Base-by-base conservation (phyloP, 2,329 filamentous ascomycete species). In the Fusarium paranaense region DNA sequence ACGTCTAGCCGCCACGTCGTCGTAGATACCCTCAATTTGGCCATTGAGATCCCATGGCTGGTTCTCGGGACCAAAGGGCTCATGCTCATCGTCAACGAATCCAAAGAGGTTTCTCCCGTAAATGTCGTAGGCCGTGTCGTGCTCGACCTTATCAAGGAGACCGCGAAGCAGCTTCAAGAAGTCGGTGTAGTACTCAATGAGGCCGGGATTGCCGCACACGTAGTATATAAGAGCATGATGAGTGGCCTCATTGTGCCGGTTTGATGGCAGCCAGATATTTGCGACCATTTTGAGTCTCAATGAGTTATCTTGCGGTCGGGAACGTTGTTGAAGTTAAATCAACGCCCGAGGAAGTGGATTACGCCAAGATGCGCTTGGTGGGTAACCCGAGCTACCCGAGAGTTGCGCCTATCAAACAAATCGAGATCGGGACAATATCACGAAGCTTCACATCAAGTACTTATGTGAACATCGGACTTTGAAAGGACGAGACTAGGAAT, bases 191-290 rank as follows among this genome's bases (percentile, higher is more conserved):
- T 94, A 96, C 65, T 88, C 89, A 60, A 95, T 88, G 20, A 95
- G 85, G 6, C 94, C 94, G 6, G 94, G 94, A 74, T 96, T 96
- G 22, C 94, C 94, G 32, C 92, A 90, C 45, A 96, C 87, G 81
- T 94, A 92, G 84, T 91, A 95, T 74, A 95, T 84, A 59, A 95
- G 87, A 69, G 82, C 83, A 69, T 78, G 83, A 16, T 71, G 70
- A 20, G 69, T 65, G 56, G 74, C 65, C 10, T 61, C 57, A 22
- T 73, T 71, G 30, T 68, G 68, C 58, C 73, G 71, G 27, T 67
- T 70, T 25, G 82, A 80, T 6, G 80, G 81, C 10, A 82, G 66
- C 61, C 75, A 81, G 45, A 82, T 77, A n/a, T 74, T 67, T 9
- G 78, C 67, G 2, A 64, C 67, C 80, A 79, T 80, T 18, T 38